Base-by-base conservation (phyloP, 1,139 yeast species). In the Meyerozyma elateridarum region DNA sequence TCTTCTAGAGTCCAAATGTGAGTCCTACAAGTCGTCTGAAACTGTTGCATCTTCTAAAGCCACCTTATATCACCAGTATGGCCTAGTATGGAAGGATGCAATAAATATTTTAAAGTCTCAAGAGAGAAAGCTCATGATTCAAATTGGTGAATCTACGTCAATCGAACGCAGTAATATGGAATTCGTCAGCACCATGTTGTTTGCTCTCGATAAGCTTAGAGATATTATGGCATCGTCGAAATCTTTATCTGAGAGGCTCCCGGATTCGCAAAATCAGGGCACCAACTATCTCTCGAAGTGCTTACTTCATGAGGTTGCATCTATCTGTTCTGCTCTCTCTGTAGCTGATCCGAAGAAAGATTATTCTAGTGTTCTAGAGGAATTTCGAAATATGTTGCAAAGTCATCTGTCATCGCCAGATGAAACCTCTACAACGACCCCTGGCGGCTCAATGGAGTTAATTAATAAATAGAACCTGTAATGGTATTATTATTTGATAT, bases 51-150 rank as follows among this genome's bases (percentile, higher is more conserved):
- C 38, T 44, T 2, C 40, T 45, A 40, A 44, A 28, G 59, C 72
- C 1, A 48, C 60, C 4, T 30, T 39, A 0, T 64, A 44, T 40
- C 69, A 63, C 34, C 52, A 55, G 22, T 51, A 48, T 36, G 48
- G 54, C 1, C 36, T 54, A 0, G 48, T 59, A 3, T 68, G 79
- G 70, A 51, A 53, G 13, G 74, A 69, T 30, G 44, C 61, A 0
- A 49, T 64, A 15, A 52, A 48, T 2, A 41, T 49, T n/a, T 39
- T 66, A 25, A 48, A 47, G n/a, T 28, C 41, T 3, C 56, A 56
- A 30, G 72, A 65, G 36, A 41, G 38, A 5, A 48, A 46, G 13
- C 41, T 64, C 12, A 48, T 49, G 13, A 38, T 31, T 4, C 43
- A 39, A 8, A 42, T 57, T 8, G 33, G 44, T 3, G 47, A 44